A percentile compares a stretch with the other conserved stretches of the same genome.
phyloP scores from a whole-genome alignment of 352 stramenopile species.

The Phytophthora megakarya region DNA sequence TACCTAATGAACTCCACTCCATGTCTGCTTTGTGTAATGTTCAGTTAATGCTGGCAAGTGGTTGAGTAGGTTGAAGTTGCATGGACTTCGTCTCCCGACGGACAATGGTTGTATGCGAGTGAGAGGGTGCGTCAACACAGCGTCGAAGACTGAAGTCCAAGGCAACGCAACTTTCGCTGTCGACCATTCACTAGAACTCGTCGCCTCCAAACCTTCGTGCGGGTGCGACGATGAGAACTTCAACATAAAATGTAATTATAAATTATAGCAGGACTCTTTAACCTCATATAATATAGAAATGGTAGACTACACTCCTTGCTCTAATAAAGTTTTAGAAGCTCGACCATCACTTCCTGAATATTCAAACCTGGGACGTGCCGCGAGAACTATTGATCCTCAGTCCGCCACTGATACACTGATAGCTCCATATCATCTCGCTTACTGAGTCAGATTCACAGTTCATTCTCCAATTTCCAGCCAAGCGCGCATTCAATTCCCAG shows the following conservation, averaged over 20 bases:
- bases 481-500: conserved; percentile 1
- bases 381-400: conserved; percentile 15
- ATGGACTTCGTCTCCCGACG: conserved; percentile 5
- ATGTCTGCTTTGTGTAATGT: too few relatives aligned
- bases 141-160: neutral
- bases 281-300: too few relatives aligned
- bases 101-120: conserved; percentile 24
- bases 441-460: conserved; percentile 9
- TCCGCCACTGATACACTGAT: too few relatives aligned
- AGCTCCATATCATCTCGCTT: too few relatives aligned
- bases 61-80: conserved; percentile 23
- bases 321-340: too few relatives aligned
- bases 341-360: too few relatives aligned
- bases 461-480: conserved; percentile 35
- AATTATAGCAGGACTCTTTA: too few relatives aligned
- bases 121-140: neutral
- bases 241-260: neutral
- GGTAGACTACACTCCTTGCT: too few relatives aligned
- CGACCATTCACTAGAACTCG: neutral
- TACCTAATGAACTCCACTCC: conserved; percentile 18
- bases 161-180: conserved; percentile 12
- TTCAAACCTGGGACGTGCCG: conserved; percentile 2
- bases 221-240: neutral
- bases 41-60: conserved; percentile 1
- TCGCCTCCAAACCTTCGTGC: conserved; percentile 8